Conservation (phyloP, 2,329 filamentous ascomycete species). For the Ascochyta fabae region DNA sequence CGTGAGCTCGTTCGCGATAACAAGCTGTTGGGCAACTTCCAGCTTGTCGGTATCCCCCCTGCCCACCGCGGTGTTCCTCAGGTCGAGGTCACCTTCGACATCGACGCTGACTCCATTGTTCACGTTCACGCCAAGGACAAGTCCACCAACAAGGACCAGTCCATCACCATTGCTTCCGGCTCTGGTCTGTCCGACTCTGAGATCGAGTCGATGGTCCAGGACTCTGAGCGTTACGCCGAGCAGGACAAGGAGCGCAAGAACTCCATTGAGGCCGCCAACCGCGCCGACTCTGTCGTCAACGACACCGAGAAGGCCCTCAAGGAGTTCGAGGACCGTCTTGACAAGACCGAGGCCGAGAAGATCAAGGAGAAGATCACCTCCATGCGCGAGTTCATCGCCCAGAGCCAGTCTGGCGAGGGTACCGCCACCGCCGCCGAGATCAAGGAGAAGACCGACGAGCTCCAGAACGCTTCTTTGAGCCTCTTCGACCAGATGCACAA, state of each 20-base stretch:
- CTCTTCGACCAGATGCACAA: slow-evolving; percentile 99
- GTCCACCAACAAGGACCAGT: slow-evolving; percentile 99
- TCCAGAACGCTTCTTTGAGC: slow-evolving; percentile 93
- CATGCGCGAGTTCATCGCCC: slow-evolving; percentile 88
- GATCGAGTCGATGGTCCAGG: slow-evolving; percentile 97
- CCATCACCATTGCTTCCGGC: slow-evolving; percentile 97
- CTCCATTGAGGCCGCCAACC: slow-evolving; percentile 95
- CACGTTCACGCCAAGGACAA: slow-evolving; percentile 99
- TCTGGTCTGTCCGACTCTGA: slow-evolving; percentile 94
- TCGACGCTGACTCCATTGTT: slow-evolving; percentile 96
- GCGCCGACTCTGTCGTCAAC: slow-evolving; percentile 92
- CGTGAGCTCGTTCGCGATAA: slow-evolving; percentile 98
- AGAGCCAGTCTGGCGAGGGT: slow-evolving; percentile 93
- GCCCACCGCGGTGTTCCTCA: slow-evolving; percentile 96
- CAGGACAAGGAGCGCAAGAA: slow-evolving; percentile 95
- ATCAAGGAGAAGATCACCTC: slow-evolving; percentile 91
- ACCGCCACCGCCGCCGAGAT: slow-evolving; percentile 86
- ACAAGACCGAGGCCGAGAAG: slow-evolving; percentile 92
- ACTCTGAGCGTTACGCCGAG: slow-evolving; percentile 96
- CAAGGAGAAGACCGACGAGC: slow-evolving; percentile 98
- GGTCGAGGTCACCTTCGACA: slow-evolving; percentile 98
- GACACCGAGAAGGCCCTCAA: slow-evolving; percentile 98
- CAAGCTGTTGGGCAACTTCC: slow-evolving; percentile 99
- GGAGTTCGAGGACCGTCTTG: slow-evolving; percentile 93
- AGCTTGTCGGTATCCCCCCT: slow-evolving; percentile 95